These are phyloP conservation scores for Starmerella lactis-condensi DNA, from an alignment of 805 yeast species.

Conservation along the genomic window DNA sequence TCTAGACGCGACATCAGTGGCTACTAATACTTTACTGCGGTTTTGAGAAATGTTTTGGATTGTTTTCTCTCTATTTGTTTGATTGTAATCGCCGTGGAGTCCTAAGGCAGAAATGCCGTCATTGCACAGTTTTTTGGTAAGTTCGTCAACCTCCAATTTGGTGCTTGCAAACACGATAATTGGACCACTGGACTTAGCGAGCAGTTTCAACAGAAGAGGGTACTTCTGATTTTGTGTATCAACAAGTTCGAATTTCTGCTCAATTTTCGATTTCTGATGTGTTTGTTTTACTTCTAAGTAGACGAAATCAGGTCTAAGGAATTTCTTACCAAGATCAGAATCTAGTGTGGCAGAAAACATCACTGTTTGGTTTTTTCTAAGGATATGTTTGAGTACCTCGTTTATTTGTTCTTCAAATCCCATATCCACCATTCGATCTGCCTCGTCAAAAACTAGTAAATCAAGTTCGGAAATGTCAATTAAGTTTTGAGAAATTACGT, in stretches of 20 bases:
- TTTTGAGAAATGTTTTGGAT: slow-evolving; percentile 40
- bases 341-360: slow-evolving; percentile 95
- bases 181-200: slow-evolving; percentile 26
- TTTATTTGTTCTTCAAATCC: slow-evolving; percentile 75
- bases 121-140: slow-evolving; percentile 34
- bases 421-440: slow-evolving; percentile 87
- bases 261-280: slow-evolving; percentile 12
- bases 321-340: slow-evolving; percentile 40
- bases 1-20: slow-evolving; percentile 91
- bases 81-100: slow-evolving; percentile 76
- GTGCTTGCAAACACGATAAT: slow-evolving; percentile 70
- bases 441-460: slow-evolving; percentile 73
- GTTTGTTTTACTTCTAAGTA: slow-evolving; percentile 26
- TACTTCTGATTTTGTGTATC: slow-evolving; percentile 9
- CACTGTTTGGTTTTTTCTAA: slow-evolving; percentile 39
- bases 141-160: slow-evolving; percentile 50
- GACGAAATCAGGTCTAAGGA: slow-evolving; percentile 46
- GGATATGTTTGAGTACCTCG: slow-evolving; percentile 38
- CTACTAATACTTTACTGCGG: slow-evolving; percentile 46
- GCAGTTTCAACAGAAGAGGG: slow-evolving; percentile 25
- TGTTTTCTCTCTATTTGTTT: slow-evolving; percentile 69
- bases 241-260: slow-evolving; percentile 44
- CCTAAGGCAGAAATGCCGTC: slow-evolving; percentile 36
- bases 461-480: slow-evolving; percentile 41
- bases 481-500: slow-evolving; percentile 52